Conservation (phyloP, 164 flowering plant genomes). For the Dillenia turbinata region DNA sequence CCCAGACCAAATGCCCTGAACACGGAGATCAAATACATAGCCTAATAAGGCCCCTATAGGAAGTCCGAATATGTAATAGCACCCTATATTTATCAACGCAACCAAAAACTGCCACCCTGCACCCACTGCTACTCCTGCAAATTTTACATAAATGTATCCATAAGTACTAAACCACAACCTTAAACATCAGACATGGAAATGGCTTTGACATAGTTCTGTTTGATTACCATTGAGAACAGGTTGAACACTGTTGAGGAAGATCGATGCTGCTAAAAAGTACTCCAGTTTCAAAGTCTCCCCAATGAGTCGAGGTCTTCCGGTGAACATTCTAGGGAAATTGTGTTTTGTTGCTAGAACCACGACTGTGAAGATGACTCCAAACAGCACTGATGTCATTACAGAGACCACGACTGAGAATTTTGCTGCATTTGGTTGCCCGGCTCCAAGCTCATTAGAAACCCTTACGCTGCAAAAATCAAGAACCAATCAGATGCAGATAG, state of each 20-base stretch:
- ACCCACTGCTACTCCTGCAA: conserved; percentile 59
- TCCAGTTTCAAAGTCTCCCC: conserved; percentile 32
- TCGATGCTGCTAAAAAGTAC: conserved; percentile 38
- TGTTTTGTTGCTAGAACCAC: conserved; percentile 15
- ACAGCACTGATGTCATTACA: conserved; percentile 20
- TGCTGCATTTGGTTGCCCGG: conserved; percentile 41
- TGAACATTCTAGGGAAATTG: conserved; percentile 34
- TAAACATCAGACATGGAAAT: background rate
- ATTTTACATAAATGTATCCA: background rate
- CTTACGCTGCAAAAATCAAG: conserved; percentile 30
- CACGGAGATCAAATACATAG: conserved; percentile 31
- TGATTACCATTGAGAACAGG: conserved; percentile 42
- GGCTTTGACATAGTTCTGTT: background rate
- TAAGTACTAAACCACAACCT: background rate
- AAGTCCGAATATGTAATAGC: conserved; percentile 53
- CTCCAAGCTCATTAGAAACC: conserved; percentile 59
- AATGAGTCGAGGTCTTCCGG: conserved; percentile 22
- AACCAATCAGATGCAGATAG: too few relatives aligned
- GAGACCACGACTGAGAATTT: conserved; percentile 34
- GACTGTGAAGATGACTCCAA: conserved; percentile 33
- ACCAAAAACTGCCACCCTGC: conserved; percentile 59
- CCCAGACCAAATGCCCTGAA: conserved; percentile 43
- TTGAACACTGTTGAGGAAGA: conserved; percentile 47
- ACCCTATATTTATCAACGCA: conserved; percentile 36
- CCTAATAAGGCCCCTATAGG: conserved; percentile 50